A percentile compares a stretch with the other conserved stretches of the same genome.
Evolutionary conservation across 495 filamentous ascomycete genomes (phyloP).

Genomic region (Hypoxylon intermedium): DNA sequence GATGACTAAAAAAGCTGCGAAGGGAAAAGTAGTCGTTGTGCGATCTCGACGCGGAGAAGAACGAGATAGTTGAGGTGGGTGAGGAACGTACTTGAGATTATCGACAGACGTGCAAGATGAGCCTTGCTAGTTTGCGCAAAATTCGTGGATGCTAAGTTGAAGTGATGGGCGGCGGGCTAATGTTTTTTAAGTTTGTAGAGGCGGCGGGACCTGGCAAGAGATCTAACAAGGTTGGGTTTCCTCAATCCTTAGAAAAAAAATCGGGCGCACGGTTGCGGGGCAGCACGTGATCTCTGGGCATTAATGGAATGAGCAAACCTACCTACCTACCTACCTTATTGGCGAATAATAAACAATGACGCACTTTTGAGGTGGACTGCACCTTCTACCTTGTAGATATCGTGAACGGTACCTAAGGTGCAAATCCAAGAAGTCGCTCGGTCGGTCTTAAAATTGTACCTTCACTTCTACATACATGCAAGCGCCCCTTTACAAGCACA

Average conservation of each 20-base stretch:
- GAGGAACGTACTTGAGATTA: constrained; percentile 29
- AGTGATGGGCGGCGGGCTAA: constrained; percentile 32
- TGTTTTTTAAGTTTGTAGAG: constrained; percentile 35
- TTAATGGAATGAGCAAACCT: no score
- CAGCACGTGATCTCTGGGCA: constrained; percentile 39
- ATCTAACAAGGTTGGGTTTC: constrained; percentile 38
- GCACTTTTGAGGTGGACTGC: constrained; percentile 25
- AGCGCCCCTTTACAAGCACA: no score
- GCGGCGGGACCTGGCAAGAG: constrained; percentile 33
- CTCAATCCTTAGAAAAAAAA: constrained; percentile 21
- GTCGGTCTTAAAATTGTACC: no score
- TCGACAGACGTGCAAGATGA: background rate
- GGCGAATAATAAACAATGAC: constrained; percentile 29
- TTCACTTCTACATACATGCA: no score
- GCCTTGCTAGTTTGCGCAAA: constrained; percentile 23
- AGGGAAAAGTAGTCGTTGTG: background rate
- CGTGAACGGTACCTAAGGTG: no score
- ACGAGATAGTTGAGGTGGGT: constrained; percentile 1
- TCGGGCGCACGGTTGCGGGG: constrained; percentile 40
- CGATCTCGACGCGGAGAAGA: constrained; percentile 2
- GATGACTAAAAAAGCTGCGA: constrained; percentile 12
- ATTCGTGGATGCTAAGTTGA: constrained; percentile 18
- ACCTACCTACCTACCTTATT: no score
- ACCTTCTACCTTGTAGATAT: background rate
- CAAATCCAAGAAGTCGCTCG: no score